Evolutionary conservation across 306 rosid genomes (phyloP).

Genomic region (Spatholobus suberectus): DNA sequence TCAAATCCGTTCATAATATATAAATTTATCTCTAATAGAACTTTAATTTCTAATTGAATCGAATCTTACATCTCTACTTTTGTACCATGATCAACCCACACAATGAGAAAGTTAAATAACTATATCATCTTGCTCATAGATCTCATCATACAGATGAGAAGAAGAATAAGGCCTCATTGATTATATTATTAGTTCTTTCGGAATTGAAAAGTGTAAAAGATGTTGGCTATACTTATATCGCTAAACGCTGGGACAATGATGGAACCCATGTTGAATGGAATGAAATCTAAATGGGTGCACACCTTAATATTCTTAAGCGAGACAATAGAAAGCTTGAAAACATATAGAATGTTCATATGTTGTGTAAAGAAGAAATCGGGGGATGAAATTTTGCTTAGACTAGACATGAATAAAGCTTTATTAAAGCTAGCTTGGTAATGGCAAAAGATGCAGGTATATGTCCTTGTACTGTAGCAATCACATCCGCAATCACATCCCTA

Average conservation of each 20-base stretch:
- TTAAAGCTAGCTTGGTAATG: background rate
- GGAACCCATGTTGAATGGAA: slow-evolving; percentile 29
- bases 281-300: slow-evolving; percentile 11
- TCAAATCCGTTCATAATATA: background rate
- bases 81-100: background rate
- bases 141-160: background rate
- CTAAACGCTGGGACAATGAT: slow-evolving; percentile 38
- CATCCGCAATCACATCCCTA: slow-evolving; percentile 49
- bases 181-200: background rate
- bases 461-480: slow-evolving; percentile 56
- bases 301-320: slow-evolving; percentile 32
- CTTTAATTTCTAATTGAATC: background rate
- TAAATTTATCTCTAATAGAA: background rate
- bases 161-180: slow-evolving; percentile 20
- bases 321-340: slow-evolving; percentile 23
- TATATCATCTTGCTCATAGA: background rate
- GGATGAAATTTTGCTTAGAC: background rate
- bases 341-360: slow-evolving; percentile 17
- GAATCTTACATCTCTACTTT: background rate
- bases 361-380: background rate
- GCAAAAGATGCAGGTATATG: slow-evolving; percentile 50
- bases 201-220: slow-evolving; percentile 28
- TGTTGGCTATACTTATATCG: background rate
- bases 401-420: slow-evolving; percentile 29
- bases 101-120: background rate